Conservation (phyloP, 23 red algal genomes). For the Gracilaria gracilis region DNA sequence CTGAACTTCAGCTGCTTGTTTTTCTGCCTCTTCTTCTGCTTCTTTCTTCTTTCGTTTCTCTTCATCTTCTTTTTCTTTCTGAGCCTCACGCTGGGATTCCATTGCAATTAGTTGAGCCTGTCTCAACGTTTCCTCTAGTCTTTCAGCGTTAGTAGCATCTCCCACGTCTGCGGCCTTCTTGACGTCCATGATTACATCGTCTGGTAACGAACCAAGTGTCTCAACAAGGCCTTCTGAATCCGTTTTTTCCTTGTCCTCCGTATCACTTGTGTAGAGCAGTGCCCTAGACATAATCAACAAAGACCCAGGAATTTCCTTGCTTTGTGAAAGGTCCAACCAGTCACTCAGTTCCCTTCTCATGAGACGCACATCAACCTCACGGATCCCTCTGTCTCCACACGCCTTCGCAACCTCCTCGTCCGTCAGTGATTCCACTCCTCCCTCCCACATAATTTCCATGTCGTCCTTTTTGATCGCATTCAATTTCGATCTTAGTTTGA, state of each 20-base stretch:
- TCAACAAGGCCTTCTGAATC: constrained; percentile 71
- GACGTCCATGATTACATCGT: constrained; percentile 90
- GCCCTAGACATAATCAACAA: constrained; percentile 93
- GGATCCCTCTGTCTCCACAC: constrained; percentile 95
- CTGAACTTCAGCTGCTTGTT: not conserved
- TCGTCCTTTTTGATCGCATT: constrained; percentile 96
- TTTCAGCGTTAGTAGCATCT: constrained; percentile 71
- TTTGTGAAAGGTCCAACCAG: constrained; percentile 97
- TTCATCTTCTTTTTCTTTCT: constrained; percentile 77
- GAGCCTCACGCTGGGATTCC: constrained; percentile 77
- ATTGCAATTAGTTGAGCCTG: constrained; percentile 89
- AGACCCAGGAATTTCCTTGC: constrained; percentile 89
- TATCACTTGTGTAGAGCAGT: constrained; percentile 80
- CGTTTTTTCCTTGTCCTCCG: constrained; percentile 14
- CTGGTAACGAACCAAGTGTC: constrained; percentile 85
- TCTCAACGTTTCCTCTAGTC: constrained; percentile 89
- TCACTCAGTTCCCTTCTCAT: constrained; percentile 81
- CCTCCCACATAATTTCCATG: constrained; percentile 99
- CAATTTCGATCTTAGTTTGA: constrained; percentile 84
- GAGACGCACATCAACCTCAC: constrained; percentile 55
- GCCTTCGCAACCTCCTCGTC: constrained; percentile 96
- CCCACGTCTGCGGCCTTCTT: constrained; percentile 73
- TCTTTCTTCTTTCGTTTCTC: constrained; percentile 78
- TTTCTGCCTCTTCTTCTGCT: constrained; percentile 42
- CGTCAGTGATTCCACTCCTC: constrained; percentile 86